A percentile compares a stretch with the other conserved stretches of the same genome.
These are phyloP conservation scores for Candida dubliniensis DNA, from an alignment of 1,139 yeast species.

Conservation along the genomic window DNA sequence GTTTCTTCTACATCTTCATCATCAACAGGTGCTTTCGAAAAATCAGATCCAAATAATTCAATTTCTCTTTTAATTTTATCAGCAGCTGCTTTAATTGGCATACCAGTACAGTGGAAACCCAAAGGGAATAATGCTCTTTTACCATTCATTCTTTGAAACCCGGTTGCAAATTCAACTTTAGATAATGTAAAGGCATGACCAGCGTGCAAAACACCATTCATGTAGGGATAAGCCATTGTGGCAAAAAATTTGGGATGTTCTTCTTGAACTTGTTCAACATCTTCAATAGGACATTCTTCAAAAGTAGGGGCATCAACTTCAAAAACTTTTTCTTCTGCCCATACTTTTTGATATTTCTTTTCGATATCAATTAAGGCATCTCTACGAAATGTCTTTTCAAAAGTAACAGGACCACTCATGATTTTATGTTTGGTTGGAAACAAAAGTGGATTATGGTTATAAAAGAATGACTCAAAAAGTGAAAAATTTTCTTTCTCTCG, in stretches of 20 bases:
- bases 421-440: conserved; percentile 2
- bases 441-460: neutral
- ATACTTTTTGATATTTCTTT: conserved; percentile 79
- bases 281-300: conserved; percentile 60
- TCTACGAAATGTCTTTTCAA: conserved; percentile 77
- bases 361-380: conserved; percentile 90
- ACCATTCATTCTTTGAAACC: conserved; percentile 94
- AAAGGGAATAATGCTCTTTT: conserved; percentile 91
- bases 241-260: conserved; percentile 85
- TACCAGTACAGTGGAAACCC: conserved; percentile 99
- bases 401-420: conserved; percentile 47
- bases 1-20: conserved; percentile 49
- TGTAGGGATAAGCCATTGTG: conserved; percentile 98
- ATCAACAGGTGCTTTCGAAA: conserved; percentile 62
- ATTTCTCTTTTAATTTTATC: conserved; percentile 92
- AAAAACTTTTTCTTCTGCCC: conserved; percentile 84
- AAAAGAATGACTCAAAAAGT: conserved; percentile 5
- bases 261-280: conserved; percentile 70
- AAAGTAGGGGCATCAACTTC: conserved; percentile 85
- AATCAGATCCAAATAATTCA: conserved; percentile 85
- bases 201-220: conserved; percentile 98
- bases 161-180: conserved; percentile 90
- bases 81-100: conserved; percentile 97
- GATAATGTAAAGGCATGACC: conserved; percentile 97
- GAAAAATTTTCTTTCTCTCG: conserved; percentile 6